These are phyloP conservation scores for Miamiensis avidus DNA, from an alignment of 169 alveolate species.

Conservation along the genomic window DNA sequence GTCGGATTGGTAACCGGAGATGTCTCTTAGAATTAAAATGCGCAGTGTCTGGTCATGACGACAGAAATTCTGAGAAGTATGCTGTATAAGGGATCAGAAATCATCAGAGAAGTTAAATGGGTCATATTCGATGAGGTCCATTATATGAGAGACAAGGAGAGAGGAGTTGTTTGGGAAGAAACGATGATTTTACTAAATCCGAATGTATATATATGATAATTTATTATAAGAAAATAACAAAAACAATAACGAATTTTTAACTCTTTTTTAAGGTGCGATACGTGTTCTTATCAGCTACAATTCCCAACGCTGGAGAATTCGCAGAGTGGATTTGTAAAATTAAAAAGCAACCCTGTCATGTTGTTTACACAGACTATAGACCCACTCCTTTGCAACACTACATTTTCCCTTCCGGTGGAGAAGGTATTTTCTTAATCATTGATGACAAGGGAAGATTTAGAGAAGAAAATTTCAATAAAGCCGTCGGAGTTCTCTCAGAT, in stretches of 20 bases:
- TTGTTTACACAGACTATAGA: constrained; percentile 97
- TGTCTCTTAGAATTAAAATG: constrained; percentile 97
- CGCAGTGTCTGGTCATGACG: constrained; percentile 99
- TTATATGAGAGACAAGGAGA: constrained; percentile 99
- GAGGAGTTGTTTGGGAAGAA: constrained; percentile 99
- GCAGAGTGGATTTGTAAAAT: constrained; percentile 99
- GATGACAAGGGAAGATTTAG: constrained; percentile 87
- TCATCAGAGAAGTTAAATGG: constrained; percentile 93
- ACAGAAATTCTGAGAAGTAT: constrained; percentile 98
- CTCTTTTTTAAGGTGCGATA: constrained; percentile 67
- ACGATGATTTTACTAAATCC: constrained; percentile 95
- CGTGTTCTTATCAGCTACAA: constrained; percentile 98
- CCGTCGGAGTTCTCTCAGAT: constrained; percentile 77
- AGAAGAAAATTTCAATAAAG: constrained; percentile 88
- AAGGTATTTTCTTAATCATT: constrained; percentile 94
- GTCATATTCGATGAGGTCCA: constrained; percentile 98
- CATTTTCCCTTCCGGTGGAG: constrained; percentile 95
- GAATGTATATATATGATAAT: constrained; percentile 81
- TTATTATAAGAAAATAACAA: neutral
- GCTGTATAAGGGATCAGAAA: constrained; percentile 98
- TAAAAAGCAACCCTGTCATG: constrained; percentile 97
- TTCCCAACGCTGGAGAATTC: constrained; percentile 98
- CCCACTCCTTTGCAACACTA: constrained; percentile 98
- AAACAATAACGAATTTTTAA: neutral
- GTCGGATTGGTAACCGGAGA: constrained; percentile 99